Conservation (phyloP, 2,329 filamentous ascomycete genomes). For the Tolypocladium nubicola region DNA sequence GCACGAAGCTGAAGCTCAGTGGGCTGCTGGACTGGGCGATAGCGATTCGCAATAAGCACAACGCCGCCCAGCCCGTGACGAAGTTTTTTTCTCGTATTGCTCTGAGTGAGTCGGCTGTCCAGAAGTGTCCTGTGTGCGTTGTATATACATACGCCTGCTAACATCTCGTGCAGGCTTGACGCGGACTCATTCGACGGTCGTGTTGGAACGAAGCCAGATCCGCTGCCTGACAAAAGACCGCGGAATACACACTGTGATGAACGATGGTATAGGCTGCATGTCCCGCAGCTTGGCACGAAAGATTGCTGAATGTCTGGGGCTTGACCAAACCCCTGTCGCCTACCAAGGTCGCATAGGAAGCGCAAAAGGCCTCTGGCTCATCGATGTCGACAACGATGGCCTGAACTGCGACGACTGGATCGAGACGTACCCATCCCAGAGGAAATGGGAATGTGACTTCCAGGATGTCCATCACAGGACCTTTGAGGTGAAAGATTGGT, state of each 20-base stretch:
- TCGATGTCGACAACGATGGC: slow-evolving; percentile 37
- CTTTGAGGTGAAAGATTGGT: slow-evolving; percentile 48
- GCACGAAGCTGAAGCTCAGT: slow-evolving; percentile 24
- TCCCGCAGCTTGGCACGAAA: slow-evolving; percentile 47
- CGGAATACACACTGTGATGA: slow-evolving; percentile 39
- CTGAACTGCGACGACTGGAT: slow-evolving; percentile 48
- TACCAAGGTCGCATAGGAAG: slow-evolving; percentile 63
- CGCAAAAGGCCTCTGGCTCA: slow-evolving; percentile 67
- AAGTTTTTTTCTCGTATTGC: slow-evolving; percentile 50
- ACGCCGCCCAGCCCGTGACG: slow-evolving; percentile 32
- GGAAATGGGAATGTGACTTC: slow-evolving; percentile 52
- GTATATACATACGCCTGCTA: neutral
- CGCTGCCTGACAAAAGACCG: slow-evolving; percentile 24
- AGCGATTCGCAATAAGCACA: slow-evolving; percentile 24
- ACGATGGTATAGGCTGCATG: slow-evolving; percentile 56
- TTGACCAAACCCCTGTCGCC: slow-evolving; percentile 46
- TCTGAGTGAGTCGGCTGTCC: slow-evolving; percentile 29
- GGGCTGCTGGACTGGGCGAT: slow-evolving; percentile 44
- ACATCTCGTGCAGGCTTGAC: slow-evolving; percentile 32
- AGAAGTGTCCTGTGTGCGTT: no score
- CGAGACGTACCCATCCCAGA: slow-evolving; percentile 53
- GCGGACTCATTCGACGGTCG: slow-evolving; percentile 33
- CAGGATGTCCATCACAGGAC: slow-evolving; percentile 42
- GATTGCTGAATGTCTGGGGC: slow-evolving; percentile 38
- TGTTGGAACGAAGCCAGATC: slow-evolving; percentile 37